Percentiles rank a stretch among this genome's conserved stretches.
These are phyloP conservation scores for Chlorella sp. DNA, from an alignment of 139 green algal genomes.

Conservation along the genomic window DNA sequence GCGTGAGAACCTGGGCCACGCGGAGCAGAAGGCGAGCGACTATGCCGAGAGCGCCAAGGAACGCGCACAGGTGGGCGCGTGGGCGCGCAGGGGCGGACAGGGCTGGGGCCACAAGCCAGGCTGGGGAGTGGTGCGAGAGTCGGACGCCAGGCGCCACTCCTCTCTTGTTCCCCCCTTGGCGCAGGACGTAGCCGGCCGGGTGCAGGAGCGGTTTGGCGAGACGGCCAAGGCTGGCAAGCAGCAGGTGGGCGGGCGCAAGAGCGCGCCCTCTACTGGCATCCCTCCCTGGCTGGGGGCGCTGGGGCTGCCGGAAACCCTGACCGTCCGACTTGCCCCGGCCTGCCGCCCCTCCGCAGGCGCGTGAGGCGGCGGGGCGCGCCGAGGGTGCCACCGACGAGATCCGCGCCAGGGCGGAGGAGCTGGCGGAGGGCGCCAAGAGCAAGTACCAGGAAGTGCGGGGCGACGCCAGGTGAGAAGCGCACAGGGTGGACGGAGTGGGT, in stretches of 20 bases:
- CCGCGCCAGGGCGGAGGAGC: background rate
- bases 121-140: background rate
- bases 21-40: background rate
- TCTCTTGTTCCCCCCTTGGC: background rate
- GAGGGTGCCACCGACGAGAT: background rate
- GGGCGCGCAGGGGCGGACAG: background rate
- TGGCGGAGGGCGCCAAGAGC: background rate
- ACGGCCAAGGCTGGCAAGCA: background rate
- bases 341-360: background rate
- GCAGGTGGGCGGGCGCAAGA: too few species aligned
- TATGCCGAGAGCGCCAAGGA: background rate
- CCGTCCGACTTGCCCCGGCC: background rate
- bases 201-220: background rate
- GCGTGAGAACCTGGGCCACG: background rate
- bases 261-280: too few species aligned
- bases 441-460: background rate
- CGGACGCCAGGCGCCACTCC: background rate
- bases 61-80: conserved; percentile 5
- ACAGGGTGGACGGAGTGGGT: too few species aligned
- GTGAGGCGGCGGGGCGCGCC: background rate
- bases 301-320: background rate
- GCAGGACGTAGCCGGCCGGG: background rate
- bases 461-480: too few species aligned
- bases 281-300: too few species aligned
- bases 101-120: background rate